These are phyloP conservation scores for Fraxinus platypoda DNA, from an alignment of 305 asterid species.

Conservation along the genomic window DNA sequence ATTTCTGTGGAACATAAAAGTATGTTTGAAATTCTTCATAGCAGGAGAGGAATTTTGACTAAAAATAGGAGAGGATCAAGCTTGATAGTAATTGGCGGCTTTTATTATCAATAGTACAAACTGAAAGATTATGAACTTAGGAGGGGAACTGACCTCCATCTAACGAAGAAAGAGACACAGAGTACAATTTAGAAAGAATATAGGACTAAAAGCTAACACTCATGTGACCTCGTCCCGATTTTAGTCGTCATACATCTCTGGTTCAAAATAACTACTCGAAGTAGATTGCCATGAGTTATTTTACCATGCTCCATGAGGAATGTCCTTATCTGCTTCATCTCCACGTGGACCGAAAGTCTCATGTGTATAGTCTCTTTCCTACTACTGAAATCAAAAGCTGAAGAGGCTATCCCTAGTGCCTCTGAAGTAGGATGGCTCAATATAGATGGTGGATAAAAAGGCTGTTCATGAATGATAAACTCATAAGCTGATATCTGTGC, in stretches of 20 bases:
- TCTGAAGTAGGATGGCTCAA: neutral
- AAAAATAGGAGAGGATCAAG: neutral
- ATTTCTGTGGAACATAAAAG: neutral
- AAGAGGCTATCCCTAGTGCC: neutral
- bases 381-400: neutral
- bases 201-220: neutral
- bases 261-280: neutral
- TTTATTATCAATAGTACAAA: neutral
- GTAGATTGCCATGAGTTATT: neutral
- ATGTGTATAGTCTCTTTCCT: neutral
- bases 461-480: neutral
- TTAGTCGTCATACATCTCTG: neutral
- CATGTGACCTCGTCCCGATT: neutral
- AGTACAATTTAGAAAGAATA: neutral
- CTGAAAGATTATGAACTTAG: neutral
- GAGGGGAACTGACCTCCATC: neutral
- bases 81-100: neutral
- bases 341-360: neutral
- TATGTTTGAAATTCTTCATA: neutral
- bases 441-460: neutral
- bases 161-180: neutral
- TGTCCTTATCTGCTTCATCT: neutral
- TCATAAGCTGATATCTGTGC: neutral
- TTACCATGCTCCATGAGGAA: neutral
- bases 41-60: neutral